Percentiles rank a stretch among this genome's conserved stretches.
Evolutionary conservation across 768 basidiomycete species (phyloP).

Genomic region (Pleurotus ostreatus): DNA sequence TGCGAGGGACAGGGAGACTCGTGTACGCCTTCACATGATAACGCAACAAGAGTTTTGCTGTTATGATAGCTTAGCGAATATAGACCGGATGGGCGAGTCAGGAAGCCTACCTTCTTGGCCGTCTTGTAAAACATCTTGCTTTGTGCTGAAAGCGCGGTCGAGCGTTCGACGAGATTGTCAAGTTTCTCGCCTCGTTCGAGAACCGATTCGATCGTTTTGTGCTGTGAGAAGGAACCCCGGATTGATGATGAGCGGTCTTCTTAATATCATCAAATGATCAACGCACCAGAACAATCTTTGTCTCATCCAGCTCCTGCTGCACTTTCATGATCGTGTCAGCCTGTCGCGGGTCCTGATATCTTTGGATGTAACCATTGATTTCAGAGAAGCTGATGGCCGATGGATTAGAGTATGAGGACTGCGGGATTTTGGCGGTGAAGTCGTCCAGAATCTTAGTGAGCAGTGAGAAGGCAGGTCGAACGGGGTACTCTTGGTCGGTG

Average conservation of each 20-base stretch:
- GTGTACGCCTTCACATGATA: slow-evolving; percentile 52
- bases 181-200: slow-evolving; percentile 95
- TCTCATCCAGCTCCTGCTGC: slow-evolving; percentile 97
- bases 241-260: not conserved
- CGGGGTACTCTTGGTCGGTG: slow-evolving; percentile 94
- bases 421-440: slow-evolving; percentile 76
- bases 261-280: not conserved
- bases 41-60: slow-evolving; percentile 97
- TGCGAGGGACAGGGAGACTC: not conserved
- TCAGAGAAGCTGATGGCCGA: slow-evolving; percentile 72
- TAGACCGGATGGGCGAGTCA: not conserved
- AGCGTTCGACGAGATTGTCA: slow-evolving; percentile 92
- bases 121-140: slow-evolving; percentile 99
- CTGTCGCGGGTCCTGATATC: slow-evolving; percentile 96
- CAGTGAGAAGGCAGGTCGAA: slow-evolving; percentile 93
- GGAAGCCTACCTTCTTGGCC: slow-evolving; percentile 84
- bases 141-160: slow-evolving; percentile 81
- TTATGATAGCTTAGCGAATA: slow-evolving; percentile 11
- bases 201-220: slow-evolving; percentile 98
- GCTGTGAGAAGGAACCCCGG: slow-evolving; percentile 42
- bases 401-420: slow-evolving; percentile 62
- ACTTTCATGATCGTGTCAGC: slow-evolving; percentile 98
- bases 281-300: slow-evolving; percentile 94
- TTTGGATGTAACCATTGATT: slow-evolving; percentile 72
- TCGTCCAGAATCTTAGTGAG: slow-evolving; percentile 93